Evolutionary conservation across 768 basidiomycete species (phyloP).

Genomic region (Phanerochaete sordida): DNA sequence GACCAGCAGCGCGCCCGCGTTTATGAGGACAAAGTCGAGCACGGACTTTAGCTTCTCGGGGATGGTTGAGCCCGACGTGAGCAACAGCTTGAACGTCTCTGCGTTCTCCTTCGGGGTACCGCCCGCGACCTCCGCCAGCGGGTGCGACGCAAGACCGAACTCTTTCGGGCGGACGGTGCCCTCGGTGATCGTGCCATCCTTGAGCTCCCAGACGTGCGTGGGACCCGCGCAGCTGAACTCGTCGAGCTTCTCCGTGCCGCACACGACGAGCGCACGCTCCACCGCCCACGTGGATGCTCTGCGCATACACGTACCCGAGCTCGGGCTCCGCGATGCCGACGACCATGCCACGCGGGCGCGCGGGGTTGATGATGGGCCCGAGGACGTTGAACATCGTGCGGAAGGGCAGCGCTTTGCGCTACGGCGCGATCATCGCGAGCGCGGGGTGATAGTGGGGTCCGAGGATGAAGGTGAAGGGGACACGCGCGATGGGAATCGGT

Average conservation of each 20-base stretch:
- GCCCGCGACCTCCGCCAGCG: constrained; percentile 67
- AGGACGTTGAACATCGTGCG: constrained; percentile 96
- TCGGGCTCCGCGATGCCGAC: constrained; percentile 83
- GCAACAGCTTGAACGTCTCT: constrained; percentile 58
- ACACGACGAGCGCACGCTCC: constrained; percentile 88
- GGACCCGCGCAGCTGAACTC: constrained; percentile 95
- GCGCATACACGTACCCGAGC: constrained; percentile 79
- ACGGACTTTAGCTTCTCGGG: constrained; percentile 59
- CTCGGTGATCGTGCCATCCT: constrained; percentile 62
- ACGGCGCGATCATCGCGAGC: constrained; percentile 76
- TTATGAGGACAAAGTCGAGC: constrained; percentile 85
- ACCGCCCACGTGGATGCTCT: constrained; percentile 66
- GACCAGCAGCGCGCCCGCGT: constrained; percentile 84
- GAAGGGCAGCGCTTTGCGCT: constrained; percentile 85
- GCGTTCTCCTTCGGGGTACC: constrained; percentile 82
- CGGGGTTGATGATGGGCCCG: constrained; percentile 93
- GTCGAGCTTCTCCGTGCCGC: constrained; percentile 87
- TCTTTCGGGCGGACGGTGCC: constrained; percentile 60
- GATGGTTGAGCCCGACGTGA: constrained; percentile 53
- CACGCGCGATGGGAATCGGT: constrained; percentile 50
- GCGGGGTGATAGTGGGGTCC: constrained; percentile 93
- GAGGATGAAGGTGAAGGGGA: constrained; percentile 91
- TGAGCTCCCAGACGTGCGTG: constrained; percentile 81
- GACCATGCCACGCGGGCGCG: constrained; percentile 82
- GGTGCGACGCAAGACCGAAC: constrained; percentile 75